Base-by-base conservation (phyloP, 148 eudicot genomes). In the Cornus florida region DNA sequence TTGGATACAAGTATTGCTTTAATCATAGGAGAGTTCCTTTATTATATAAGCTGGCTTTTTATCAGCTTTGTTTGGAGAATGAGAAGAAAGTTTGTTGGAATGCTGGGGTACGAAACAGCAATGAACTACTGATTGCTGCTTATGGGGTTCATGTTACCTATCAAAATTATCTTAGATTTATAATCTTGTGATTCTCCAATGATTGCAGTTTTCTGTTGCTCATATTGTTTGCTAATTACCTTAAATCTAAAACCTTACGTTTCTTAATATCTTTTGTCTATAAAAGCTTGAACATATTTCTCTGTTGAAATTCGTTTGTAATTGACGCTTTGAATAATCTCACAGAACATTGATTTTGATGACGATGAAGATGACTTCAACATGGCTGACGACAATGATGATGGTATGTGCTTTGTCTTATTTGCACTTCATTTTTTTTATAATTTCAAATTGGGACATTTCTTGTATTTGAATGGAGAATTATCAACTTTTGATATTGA, bases 361-460 rank as follows among this genome's bases (percentile, higher is more conserved):
- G 90, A 88, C 28, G 90, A 88, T 74, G 90, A 88, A 38, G 90
- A 88, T 33, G 90, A 88, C 78, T 88, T 39, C 62, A 88, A 88
- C 78, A 79, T 81, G 85, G 72, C 65, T 6, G 90, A 83, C 50
- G 90, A 79, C 64, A 38, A 71, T 41, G 76, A 82, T 35, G 38
- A 4, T 77, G 90, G 83, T 85, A 82, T 62, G 82, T 23, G 20
- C 22, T 66, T 11, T n/a, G 7, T 19, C 38, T 35, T 2, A 35
- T 35, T 2, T 2, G 38, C 38, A 35, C 24, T 1, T 50, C 43
- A 24, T n/a, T n/a, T 33, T 31, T 46, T 46, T 67, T 67, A 41
- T 9, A 6, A 39, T n/a, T 67, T 43, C 60, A 17, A 67, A 24
- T 66, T 41, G 3, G 38, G 5, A 57, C 0, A 4, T 57, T 57